Evolutionary conservation across 441 rosid genomes (phyloP).

Genomic region (Adansonia grandidieri): DNA sequence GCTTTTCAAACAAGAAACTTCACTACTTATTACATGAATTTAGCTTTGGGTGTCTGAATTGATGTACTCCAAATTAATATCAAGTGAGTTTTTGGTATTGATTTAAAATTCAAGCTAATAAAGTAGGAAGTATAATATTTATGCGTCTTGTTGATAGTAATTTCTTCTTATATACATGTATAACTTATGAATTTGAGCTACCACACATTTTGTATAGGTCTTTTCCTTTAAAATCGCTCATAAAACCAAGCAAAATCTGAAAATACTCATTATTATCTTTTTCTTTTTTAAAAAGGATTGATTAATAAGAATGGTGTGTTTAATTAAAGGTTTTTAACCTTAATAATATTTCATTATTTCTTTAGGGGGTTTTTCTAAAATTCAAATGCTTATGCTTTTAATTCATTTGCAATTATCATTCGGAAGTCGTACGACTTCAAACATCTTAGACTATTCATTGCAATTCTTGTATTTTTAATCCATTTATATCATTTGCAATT

Average conservation of each 20-base stretch:
- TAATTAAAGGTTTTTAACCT: background rate
- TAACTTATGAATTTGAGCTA: background rate
- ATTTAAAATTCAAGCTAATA: background rate
- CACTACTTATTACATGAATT: background rate
- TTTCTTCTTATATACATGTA: background rate
- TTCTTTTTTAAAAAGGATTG: too few species aligned
- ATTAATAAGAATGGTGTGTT: background rate
- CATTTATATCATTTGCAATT: too few species aligned
- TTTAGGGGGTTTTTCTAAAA: background rate
- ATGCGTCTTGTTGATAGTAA: background rate
- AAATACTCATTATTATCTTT: too few species aligned
- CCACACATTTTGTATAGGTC: background rate
- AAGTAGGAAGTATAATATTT: background rate
- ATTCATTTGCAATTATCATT: conserved; percentile 26
- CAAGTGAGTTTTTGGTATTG: background rate
- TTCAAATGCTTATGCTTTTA: background rate
- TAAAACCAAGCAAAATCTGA: too few species aligned
- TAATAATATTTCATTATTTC: background rate
- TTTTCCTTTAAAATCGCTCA: too few species aligned
- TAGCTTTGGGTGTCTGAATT: background rate
- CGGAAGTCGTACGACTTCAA: conserved; percentile 37
- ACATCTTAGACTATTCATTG: conserved; percentile 12
- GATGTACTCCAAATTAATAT: background rate
- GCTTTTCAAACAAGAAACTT: too few species aligned
- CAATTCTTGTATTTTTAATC: too few species aligned